These are phyloP conservation scores for Colletotrichum nymphaeae DNA, from an alignment of 2,329 filamentous ascomycete species.

Conservation along the genomic window DNA sequence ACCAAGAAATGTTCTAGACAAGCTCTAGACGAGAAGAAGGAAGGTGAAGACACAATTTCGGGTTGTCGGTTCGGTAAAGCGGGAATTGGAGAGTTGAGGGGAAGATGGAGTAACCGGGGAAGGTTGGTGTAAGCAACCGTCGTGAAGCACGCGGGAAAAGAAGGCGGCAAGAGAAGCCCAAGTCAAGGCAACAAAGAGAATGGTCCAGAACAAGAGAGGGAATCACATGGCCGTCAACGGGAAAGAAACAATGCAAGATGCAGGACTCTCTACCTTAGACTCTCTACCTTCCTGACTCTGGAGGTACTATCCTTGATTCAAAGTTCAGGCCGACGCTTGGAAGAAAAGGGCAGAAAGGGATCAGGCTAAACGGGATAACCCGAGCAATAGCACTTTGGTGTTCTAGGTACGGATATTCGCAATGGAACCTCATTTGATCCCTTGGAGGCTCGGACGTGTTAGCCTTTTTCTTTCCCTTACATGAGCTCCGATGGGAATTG, in stretches of 20 bases:
- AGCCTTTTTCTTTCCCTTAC: too few relatives aligned
- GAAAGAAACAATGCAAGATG: background rate
- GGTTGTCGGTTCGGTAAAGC: conserved; percentile 3
- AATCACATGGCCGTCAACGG: background rate
- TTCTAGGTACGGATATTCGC: background rate
- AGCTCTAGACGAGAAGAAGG: background rate
- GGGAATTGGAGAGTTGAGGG: conserved; percentile 3
- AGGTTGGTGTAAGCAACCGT: background rate
- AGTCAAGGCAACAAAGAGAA: background rate
- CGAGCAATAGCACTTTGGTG: background rate
- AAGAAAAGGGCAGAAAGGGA: background rate
- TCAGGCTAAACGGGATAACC: conserved; percentile 1
- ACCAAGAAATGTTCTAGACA: background rate
- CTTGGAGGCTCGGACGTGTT: background rate
- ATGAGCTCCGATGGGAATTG: background rate
- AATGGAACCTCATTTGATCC: background rate
- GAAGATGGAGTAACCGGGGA: background rate
- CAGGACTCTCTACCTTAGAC: too few relatives aligned
- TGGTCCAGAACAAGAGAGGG: background rate
- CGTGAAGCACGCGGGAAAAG: too few relatives aligned
- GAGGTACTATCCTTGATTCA: background rate
- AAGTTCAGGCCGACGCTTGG: background rate
- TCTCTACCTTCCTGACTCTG: background rate
- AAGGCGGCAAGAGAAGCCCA: background rate
- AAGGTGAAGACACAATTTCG: conserved; percentile 1